phyloP scores from a whole-genome alignment of 495 filamentous ascomycete species.

The Penicillium salamii region DNA sequence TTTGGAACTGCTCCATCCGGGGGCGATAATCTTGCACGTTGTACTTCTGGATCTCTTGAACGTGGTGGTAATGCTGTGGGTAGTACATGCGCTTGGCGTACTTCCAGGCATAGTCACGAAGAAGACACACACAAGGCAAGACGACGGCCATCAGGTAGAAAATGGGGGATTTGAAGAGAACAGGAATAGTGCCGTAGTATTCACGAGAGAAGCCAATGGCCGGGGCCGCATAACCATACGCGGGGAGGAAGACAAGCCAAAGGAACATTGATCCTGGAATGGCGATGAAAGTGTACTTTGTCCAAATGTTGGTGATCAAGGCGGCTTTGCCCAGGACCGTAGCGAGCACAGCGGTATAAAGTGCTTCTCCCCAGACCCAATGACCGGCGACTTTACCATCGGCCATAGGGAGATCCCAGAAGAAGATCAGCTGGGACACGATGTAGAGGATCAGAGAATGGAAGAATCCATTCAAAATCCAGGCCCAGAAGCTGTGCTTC shows the following conservation, averaged over 20 bases:
- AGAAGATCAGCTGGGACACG: slow-evolving; percentile 75
- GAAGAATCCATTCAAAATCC: slow-evolving; percentile 92
- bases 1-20: slow-evolving; percentile 99
- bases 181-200: slow-evolving; percentile 78
- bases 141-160: slow-evolving; percentile 88
- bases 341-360: slow-evolving; percentile 87
- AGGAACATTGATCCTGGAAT: slow-evolving; percentile 92
- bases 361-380: slow-evolving; percentile 93
- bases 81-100: slow-evolving; percentile 94
- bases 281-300: slow-evolving; percentile 93
- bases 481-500: slow-evolving; percentile 84
- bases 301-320: slow-evolving; percentile 96
- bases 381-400: slow-evolving; percentile 83
- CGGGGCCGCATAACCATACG: slow-evolving; percentile 88
- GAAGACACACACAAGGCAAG: slow-evolving; percentile 78
- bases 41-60: slow-evolving; percentile 99
- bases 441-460: slow-evolving; percentile 92
- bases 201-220: slow-evolving; percentile 79
- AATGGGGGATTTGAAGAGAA: slow-evolving; percentile 73
- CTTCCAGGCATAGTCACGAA: slow-evolving; percentile 81
- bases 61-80: slow-evolving; percentile 94
- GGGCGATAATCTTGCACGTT: slow-evolving; percentile 99
- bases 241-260: slow-evolving; percentile 86
- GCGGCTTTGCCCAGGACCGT: slow-evolving; percentile 96
- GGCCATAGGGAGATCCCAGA: slow-evolving; percentile 66